Evolutionary conservation across 2,329 filamentous ascomycete species (phyloP), one percentile per base, ranked within the genome.

Genomic region (Cladosporium phlei): DNA sequence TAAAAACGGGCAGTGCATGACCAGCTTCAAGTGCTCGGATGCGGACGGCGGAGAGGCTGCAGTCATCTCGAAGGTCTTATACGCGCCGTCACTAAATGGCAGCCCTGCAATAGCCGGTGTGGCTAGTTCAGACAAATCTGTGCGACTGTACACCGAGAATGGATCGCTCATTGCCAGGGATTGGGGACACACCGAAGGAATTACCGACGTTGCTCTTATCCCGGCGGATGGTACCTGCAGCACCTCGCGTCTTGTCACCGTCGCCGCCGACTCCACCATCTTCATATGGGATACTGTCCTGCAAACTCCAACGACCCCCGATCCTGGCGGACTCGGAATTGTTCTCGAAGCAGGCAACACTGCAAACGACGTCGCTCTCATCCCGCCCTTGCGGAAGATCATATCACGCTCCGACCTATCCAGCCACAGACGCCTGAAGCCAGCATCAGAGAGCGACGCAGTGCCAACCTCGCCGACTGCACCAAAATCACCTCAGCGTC

Each of bases 41-140:
- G 80, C 85, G 39, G 83, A 88, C 33, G 83, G 83, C 9, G 78
- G 78, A 9, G 93, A 98, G 59, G 79, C 89, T 5, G 91, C 91
- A 0, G 80, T 93, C 33, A 71, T 97, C 55, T 87, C 90, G 54
- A 86, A 86, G 1, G 74, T 98, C 22, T 80, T 81, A 2, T 79
- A 78, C 38, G 69, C 75, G 62, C 58, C 80, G 61, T 69, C 80
- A 57, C 66, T 75, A 52, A 66, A 77, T 67, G 73, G 75, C 8
- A 63, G 80, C 71, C 78, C 82, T 21, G 78, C 94, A 40, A 75
- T 98, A 42, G 76, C 93, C 14, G 90, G 88, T n/a, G 78, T 93
- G 9, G 96, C 91, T 7, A 90, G 90, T 57, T 95, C 88, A 1
- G 93, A 98, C 66, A 98, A 97, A 64, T 97, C 93, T 1, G 84